Evolutionary conservation across 2,329 filamentous ascomycete species (phyloP), one percentile per base, ranked within the genome.

Genomic region (Phoma sp.): DNA sequence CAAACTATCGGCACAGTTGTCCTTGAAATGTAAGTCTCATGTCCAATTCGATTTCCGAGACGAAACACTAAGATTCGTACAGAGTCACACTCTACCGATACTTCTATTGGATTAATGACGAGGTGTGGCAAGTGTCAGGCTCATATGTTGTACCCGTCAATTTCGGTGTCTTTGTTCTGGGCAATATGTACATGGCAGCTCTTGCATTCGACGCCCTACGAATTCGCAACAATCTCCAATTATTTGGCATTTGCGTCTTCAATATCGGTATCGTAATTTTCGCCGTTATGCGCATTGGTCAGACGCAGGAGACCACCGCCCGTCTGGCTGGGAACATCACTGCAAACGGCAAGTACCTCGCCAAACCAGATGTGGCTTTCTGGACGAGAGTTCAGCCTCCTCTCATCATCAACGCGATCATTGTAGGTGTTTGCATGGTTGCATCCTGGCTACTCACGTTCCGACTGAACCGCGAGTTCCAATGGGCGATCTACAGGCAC

Each of bases 171-270:
- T 63, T 59, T 14, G 52, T 52, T 2, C 33, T 68, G 5, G 66
- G 66, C 18, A 57, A 52, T 29, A 13, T 68, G 4, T 68, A 61
- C 49, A 62, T 68, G 43, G 36, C 57, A 5, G 11, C 52, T 9
- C 54, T 70, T 6, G 55, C 65, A n/a, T 57, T 67, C 7, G 66
- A 70, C 35, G 63, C 66, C 7, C 52, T 64, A 13, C 58, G 60
- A 9, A 58, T 59, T 37, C 66, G 66, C 33, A 68, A 68, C 40
- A 62, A 63, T 32, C 55, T 68, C 8, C 66, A 70, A 44, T 37
- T 68, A 1, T 64, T 64, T 7, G 57, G 53, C 7, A 54, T 61
- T 40, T 62, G 61, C 35, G 37, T 61, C n/a, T 58, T 58, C 33
- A 65, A 69, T 33, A 32, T 61, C 7, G 60, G 56, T 23, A 43